Percentiles rank a stretch among this genome's conserved stretches.
Conservation (phyloP, 306 rosid species). For the Potentilla sterilis region DNA sequence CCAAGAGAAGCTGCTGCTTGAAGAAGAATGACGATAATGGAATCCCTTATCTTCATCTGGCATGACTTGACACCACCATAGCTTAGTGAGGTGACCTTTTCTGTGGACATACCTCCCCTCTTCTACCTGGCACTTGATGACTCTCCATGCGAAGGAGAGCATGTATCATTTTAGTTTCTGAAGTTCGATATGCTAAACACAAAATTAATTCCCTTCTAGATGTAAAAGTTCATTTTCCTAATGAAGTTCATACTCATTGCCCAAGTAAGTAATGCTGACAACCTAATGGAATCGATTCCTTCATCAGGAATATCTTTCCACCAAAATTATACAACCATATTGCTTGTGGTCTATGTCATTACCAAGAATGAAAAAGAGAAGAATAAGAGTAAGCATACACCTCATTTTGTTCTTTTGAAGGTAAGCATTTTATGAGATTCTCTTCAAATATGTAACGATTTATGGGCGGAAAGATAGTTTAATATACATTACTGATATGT, state of each 20-base stretch:
- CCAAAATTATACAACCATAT: neutral
- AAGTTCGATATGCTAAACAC: neutral
- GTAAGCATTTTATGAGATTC: neutral
- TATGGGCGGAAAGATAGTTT: neutral
- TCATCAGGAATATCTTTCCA: constrained; percentile 12
- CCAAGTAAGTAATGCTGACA: neutral
- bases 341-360: neutral
- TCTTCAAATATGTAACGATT: neutral
- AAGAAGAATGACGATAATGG: neutral
- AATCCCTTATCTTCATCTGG: constrained; percentile 6
- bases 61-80: constrained; percentile 2
- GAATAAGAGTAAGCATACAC: constrained; percentile 1
- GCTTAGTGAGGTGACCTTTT: neutral
- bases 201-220: neutral
- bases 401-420: neutral
- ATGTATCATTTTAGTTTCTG: too few relatives aligned
- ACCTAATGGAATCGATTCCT: neutral
- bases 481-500: neutral
- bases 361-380: neutral
- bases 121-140: neutral
- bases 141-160: neutral
- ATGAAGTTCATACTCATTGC: neutral
- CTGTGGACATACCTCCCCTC: neutral
- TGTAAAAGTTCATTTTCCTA: neutral
- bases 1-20: neutral